phyloP scores from a whole-genome alignment of 2,329 filamentous ascomycete genomes.

The Aureobasidium namibiae region DNA sequence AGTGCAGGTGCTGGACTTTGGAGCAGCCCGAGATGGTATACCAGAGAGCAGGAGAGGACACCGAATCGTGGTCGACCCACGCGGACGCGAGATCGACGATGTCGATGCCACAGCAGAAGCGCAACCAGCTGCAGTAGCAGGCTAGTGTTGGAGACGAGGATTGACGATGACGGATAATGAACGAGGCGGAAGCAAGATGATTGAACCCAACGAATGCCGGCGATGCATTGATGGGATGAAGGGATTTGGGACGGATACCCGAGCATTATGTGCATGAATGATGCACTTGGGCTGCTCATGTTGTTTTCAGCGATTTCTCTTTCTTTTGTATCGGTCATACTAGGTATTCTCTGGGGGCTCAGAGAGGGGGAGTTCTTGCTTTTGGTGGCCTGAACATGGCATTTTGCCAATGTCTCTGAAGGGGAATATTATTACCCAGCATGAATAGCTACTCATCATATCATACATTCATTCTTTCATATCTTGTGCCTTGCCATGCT shows the following conservation, averaged over 20 bases:
- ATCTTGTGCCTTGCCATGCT: not conserved
- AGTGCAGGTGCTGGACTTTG: constrained; percentile 86
- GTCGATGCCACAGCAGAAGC: constrained; percentile 18
- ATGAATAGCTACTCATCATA: not conserved
- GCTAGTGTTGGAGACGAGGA: not conserved
- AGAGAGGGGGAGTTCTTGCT: not conserved
- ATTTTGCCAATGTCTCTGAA: not conserved
- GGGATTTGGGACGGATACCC: constrained; percentile 1
- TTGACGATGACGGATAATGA: constrained; percentile 10
- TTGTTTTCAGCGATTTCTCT: not conserved
- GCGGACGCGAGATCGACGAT: constrained; percentile 27
- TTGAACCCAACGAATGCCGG: not conserved
- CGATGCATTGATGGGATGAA: constrained; percentile 1
- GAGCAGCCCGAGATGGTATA: constrained; percentile 81
- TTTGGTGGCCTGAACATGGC: not conserved
- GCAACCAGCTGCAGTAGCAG: not conserved
- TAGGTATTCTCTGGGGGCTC: not conserved
- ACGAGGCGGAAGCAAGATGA: not conserved
- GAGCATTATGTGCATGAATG: not conserved
- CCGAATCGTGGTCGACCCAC: constrained; percentile 53
- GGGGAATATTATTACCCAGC: not conserved
- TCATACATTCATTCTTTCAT: no score
- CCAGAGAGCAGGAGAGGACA: constrained; percentile 68
- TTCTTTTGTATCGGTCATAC: not conserved
- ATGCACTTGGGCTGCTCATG: not conserved